phyloP scores from a whole-genome alignment of 352 stramenopile genomes.

The Thraustochytrium aureum region DNA sequence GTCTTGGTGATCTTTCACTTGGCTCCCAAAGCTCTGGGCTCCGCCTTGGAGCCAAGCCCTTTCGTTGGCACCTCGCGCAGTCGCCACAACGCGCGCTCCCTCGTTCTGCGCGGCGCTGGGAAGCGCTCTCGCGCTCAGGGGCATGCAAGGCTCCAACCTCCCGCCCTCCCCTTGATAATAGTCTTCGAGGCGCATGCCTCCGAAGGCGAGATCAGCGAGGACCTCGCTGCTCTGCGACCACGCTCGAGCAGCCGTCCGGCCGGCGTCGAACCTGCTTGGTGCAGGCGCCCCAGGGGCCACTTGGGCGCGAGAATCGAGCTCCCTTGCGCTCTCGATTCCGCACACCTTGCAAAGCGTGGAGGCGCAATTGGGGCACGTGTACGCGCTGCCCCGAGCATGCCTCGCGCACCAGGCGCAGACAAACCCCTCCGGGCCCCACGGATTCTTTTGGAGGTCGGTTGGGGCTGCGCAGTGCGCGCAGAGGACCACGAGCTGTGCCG shows the following conservation, averaged over 20 bases:
- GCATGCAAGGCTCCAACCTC: background rate
- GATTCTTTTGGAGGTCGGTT: constrained; percentile 49
- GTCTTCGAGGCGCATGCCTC: background rate
- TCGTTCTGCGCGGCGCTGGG: too few relatives aligned
- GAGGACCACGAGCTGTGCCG: background rate
- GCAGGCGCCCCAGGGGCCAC: background rate
- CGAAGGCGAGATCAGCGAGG: background rate
- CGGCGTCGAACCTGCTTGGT: background rate
- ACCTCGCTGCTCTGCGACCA: background rate
- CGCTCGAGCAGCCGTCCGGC: background rate
- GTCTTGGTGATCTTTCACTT: too few relatives aligned
- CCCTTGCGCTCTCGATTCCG: background rate
- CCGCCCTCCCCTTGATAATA: background rate
- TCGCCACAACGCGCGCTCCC: too few relatives aligned
- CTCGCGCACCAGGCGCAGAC: constrained; percentile 9
- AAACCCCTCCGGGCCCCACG: constrained; percentile 41
- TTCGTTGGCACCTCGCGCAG: too few relatives aligned
- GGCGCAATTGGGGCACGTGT: constrained; percentile 15
- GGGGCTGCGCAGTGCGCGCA: too few relatives aligned
- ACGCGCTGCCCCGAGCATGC: constrained; percentile 7
- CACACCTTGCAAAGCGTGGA: constrained; percentile 33
- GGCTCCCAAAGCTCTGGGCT: too few relatives aligned
- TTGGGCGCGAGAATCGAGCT: background rate
- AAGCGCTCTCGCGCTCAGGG: too few relatives aligned
- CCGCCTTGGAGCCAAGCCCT: too few relatives aligned